phyloP scores from a whole-genome alignment of 176 grass and related monocot species.

The Carex kokanica region DNA sequence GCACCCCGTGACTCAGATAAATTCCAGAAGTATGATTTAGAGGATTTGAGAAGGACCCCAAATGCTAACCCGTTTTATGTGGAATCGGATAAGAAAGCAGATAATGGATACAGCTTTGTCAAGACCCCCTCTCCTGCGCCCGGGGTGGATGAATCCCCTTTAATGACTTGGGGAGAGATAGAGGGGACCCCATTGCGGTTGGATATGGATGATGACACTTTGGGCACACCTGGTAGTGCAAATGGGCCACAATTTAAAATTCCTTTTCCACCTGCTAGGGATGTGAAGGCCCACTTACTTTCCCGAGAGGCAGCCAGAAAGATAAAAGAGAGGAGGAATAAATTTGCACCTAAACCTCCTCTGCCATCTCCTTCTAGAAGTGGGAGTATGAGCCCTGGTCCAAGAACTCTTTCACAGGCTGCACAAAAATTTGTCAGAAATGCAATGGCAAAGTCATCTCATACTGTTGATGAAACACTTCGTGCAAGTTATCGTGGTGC shows the following conservation, averaged over 20 bases:
- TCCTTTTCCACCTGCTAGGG: conserved; percentile 57
- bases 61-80: conserved; percentile 57
- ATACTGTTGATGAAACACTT: conserved; percentile 74
- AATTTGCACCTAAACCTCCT: conserved; percentile 60
- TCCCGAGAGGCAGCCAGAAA: conserved; percentile 87
- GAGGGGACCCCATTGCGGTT: conserved; percentile 78
- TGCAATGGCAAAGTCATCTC: conserved; percentile 67
- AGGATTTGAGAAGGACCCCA: conserved; percentile 85
- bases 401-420: conserved; percentile 65
- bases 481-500: conserved; percentile 87
- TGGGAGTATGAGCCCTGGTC: conserved; percentile 65
- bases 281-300: conserved; percentile 80
- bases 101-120: conserved; percentile 84
- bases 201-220: conserved; percentile 54
- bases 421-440: conserved; percentile 92
- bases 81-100: conserved; percentile 60
- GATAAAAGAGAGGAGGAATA: conserved; percentile 65
- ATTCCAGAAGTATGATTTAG: conserved; percentile 78
- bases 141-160: conserved; percentile 80
- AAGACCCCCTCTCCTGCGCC: conserved; percentile 81
- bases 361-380: conserved; percentile 67
- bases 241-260: conserved; percentile 64
- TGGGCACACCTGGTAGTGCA: conserved; percentile 35
- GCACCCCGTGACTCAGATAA: conserved; percentile 62
- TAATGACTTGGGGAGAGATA: conserved; percentile 99